Evolutionary conservation across 2,329 filamentous ascomycete genomes (phyloP).

Genomic region (Cyphellophora europaea): DNA sequence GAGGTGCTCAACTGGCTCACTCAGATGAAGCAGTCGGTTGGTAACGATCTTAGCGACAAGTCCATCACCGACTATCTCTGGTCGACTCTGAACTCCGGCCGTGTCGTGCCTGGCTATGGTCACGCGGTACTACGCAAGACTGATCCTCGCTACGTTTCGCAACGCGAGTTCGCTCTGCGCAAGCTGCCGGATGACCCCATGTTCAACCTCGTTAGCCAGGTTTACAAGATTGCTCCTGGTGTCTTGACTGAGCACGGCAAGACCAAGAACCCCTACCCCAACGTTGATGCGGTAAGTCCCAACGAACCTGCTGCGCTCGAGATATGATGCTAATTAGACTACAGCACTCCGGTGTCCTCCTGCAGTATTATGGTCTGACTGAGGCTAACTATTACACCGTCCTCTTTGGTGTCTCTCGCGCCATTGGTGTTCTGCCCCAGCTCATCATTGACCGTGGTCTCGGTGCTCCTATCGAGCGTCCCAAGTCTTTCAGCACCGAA

Average conservation of each 20-base stretch:
- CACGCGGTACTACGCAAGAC: conserved; percentile 99
- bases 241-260: conserved; percentile 99
- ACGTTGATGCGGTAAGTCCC: conserved; percentile 70
- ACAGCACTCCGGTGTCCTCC: conserved; percentile 89
- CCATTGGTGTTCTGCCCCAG: conserved; percentile 96
- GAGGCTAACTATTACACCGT: conserved; percentile 99
- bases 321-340: not conserved
- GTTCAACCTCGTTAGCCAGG: conserved; percentile 99
- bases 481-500: conserved; percentile 97
- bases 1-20: conserved; percentile 98
- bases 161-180: conserved; percentile 92
- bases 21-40: conserved; percentile 94
- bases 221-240: conserved; percentile 98
- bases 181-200: conserved; percentile 95
- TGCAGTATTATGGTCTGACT: conserved; percentile 98
- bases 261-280: conserved; percentile 99
- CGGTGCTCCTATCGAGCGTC: conserved; percentile 93
- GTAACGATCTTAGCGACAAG: conserved; percentile 91
- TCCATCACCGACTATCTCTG: conserved; percentile 98
- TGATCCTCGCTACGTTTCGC: conserved; percentile 95
- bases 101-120: conserved; percentile 95
- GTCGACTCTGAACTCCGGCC: conserved; percentile 89
- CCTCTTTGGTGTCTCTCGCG: conserved; percentile 96
- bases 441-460: conserved; percentile 98
- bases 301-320: too few species aligned